phyloP scores from a whole-genome alignment of 2,329 filamentous ascomycete genomes.

The Venturia asperata region DNA sequence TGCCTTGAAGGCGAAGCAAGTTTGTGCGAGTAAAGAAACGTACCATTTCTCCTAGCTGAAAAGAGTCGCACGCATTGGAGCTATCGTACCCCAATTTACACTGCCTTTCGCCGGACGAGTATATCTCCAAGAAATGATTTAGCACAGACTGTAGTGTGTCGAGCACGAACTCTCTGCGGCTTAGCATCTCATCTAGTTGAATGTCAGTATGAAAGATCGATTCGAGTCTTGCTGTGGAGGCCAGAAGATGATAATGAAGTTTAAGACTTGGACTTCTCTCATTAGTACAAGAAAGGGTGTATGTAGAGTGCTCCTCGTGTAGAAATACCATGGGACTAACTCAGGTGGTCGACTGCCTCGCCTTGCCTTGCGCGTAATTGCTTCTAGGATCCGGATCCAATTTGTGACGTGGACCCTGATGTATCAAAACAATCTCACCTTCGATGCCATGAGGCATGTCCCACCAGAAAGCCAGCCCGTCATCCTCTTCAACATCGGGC shows the following conservation, averaged over 20 bases:
- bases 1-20: slow-evolving; percentile 50
- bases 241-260: background rate
- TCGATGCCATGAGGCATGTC: slow-evolving; percentile 63
- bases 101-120: slow-evolving; percentile 59
- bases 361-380: background rate
- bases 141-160: slow-evolving; percentile 64
- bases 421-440: slow-evolving; percentile 33
- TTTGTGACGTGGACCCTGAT: background rate
- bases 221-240: background rate
- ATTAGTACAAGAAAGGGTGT: too few species aligned
- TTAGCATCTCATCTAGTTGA: slow-evolving; percentile 55
- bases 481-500: slow-evolving; percentile 31
- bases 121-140: slow-evolving; percentile 58
- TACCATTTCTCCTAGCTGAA: slow-evolving; percentile 70
- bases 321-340: background rate
- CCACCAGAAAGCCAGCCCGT: slow-evolving; percentile 57
- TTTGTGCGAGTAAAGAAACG: slow-evolving; percentile 59
- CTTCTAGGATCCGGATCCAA: background rate
- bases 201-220: background rate
- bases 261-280: too few species aligned
- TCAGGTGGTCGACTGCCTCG: background rate
- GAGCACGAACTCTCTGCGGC: slow-evolving; percentile 59
- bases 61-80: slow-evolving; percentile 65
- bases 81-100: slow-evolving; percentile 70
- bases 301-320: background rate